Evolutionary conservation across 1,284 basidiomycete genomes (phyloP), one percentile per base, ranked within the genome.

Genomic region (Coniophora puteana): DNA sequence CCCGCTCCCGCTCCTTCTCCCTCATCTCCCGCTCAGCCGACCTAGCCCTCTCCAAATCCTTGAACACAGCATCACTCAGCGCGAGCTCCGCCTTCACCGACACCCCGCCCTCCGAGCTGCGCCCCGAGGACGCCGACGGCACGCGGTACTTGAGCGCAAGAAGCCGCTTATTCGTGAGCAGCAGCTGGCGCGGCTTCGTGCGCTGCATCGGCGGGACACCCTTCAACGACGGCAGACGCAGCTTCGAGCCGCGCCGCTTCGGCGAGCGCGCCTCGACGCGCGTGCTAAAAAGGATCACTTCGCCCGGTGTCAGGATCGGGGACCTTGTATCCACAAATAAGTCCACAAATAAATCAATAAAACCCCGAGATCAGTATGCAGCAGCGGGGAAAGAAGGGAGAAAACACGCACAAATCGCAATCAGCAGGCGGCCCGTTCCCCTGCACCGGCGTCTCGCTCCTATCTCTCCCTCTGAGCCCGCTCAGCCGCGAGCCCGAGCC

Each of bases 91-190:
- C 65, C 54, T 81, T 80, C 32, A 83, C 42, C 3, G 63, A 53
- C 11, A 69, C 45, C 17, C 50, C 58, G 16, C 55, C 62, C 34
- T 59, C 61, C 5, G 47, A 52, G 41, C 63, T 66, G 16, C 13
- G 20, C 27, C 35, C 17, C 33, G 18, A 35, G 10, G 6, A 21
- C 33, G 18, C 18, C 13, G 5, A 7, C 18, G 20, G 14, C 17
- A 21, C 25, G 13, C 25, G 14, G 6, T 13, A 22, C 36, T 38
- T 18, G 16, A 12, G 5, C 53, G 43, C 78, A 81, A 84, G 38
- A 7, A 84, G 53, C 29, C 81, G 68, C 22, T 66, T 63, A 14
- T 66, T 73, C n/a, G 82, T 84, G 31, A 84, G 60, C 23, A 83
- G 60, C 7, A 84, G 55, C 44, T 78, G 72, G 18, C 81, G 66